phyloP scores from a whole-genome alignment of 192 early-diverging fungal species.

The Phlyctochytrium planicorne region DNA sequence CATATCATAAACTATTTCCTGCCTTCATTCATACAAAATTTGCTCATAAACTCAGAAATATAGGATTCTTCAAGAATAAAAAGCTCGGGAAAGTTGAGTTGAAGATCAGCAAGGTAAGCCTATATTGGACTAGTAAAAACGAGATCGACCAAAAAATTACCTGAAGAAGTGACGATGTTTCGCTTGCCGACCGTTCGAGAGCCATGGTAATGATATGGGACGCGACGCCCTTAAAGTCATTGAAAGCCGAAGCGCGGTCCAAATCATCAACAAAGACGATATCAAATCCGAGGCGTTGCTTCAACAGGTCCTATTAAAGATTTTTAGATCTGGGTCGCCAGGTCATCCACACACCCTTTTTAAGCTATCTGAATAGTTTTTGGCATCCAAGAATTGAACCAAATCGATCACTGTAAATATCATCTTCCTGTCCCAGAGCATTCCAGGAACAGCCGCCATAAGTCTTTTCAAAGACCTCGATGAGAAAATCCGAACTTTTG shows the following conservation, averaged over 20 bases:
- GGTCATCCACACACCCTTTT: neutral
- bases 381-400: conserved; percentile 72
- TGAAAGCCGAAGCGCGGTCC: conserved; percentile 30
- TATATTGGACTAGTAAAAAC: conserved; percentile 14
- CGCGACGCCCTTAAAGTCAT: conserved; percentile 36
- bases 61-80: conserved; percentile 31
- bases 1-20: conserved; percentile 6
- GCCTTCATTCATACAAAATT: conserved; percentile 43
- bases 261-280: conserved; percentile 37
- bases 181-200: conserved; percentile 31
- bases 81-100: conserved; percentile 47
- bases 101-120: conserved; percentile 48
- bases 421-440: conserved; percentile 73
- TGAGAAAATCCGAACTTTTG: conserved; percentile 48
- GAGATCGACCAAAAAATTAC: conserved; percentile 24
- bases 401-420: conserved; percentile 79
- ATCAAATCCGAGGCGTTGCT: conserved; percentile 24
- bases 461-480: conserved; percentile 46
- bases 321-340: neutral
- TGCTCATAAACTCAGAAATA: conserved; percentile 37
- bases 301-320: conserved; percentile 22
- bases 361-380: neutral
- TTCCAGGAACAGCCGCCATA: conserved; percentile 71
- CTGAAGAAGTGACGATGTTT: conserved; percentile 48
- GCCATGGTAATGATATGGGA: conserved; percentile 36